phyloP scores from a whole-genome alignment of 2,329 filamentous ascomycete species.

The Verticillium nonalfalfae region DNA sequence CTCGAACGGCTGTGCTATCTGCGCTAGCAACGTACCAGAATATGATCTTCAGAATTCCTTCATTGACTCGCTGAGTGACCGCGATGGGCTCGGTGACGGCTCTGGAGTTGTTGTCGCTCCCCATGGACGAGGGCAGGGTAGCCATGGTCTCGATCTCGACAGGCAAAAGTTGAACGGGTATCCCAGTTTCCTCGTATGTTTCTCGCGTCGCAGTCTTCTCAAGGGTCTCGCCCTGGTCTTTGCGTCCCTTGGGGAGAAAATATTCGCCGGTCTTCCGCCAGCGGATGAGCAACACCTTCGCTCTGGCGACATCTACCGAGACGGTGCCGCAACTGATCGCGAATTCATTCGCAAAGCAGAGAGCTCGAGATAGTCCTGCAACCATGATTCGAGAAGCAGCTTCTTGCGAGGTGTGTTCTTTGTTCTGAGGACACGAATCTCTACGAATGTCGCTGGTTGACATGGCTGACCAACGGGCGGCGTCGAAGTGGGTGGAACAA shows the following conservation, averaged over 20 bases:
- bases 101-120: neutral
- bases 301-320: constrained; percentile 2
- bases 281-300: constrained; percentile 4
- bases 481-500: too few species aligned
- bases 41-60: constrained; percentile 3
- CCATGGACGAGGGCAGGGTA: neutral
- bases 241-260: constrained; percentile 13
- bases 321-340: constrained; percentile 7
- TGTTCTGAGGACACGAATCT: too few species aligned
- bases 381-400: too few species aligned
- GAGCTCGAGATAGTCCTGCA: neutral
- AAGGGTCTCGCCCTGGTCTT: constrained; percentile 12
- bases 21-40: constrained; percentile 6
- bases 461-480: too few species aligned
- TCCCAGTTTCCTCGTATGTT: constrained; percentile 13
- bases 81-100: constrained; percentile 5
- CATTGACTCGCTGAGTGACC: constrained; percentile 1
- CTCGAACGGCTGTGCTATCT: neutral
- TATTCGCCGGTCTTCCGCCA: neutral
- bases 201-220: constrained; percentile 10
- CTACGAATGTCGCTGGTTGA: too few species aligned
- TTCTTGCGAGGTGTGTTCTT: too few species aligned
- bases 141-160: neutral
- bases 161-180: neutral
- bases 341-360: constrained; percentile 5